phyloP scores from a whole-genome alignment of 164 flowering plant genomes.

The Aristolochia californica region DNA sequence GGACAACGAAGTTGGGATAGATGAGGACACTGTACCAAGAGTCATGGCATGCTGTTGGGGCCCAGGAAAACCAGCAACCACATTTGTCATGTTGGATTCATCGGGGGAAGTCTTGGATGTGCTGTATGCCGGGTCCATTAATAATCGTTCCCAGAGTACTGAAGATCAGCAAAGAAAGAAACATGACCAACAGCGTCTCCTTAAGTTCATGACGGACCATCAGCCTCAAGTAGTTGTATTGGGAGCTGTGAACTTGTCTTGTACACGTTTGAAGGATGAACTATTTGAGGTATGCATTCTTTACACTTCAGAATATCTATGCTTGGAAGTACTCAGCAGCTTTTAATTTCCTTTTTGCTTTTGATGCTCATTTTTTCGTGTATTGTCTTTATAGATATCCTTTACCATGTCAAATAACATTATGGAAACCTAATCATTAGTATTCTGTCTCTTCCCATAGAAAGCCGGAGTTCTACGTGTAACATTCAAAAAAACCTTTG shows the following conservation, averaged over 20 bases:
- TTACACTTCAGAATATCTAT: no score
- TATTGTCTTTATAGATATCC: no score
- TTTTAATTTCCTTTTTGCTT: no score
- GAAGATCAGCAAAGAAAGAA: constrained; percentile 82
- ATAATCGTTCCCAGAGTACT: constrained; percentile 57
- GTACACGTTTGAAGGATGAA: constrained; percentile 76
- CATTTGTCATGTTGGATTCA: constrained; percentile 94
- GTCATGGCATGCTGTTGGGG: constrained; percentile 99
- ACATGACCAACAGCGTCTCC: constrained; percentile 72
- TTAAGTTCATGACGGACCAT: constrained; percentile 85
- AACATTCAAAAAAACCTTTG: no score
- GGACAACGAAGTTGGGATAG: constrained; percentile 48
- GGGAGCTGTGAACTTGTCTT: constrained; percentile 79
- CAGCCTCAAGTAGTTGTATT: constrained; percentile 89
- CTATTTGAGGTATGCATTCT: constrained; percentile 65
- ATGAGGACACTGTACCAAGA: constrained; percentile 77
- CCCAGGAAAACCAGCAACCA: constrained; percentile 87
- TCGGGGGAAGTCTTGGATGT: constrained; percentile 86
- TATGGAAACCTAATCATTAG: no score
- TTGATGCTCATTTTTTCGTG: no score
- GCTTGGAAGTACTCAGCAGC: no score
- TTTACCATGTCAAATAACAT: no score
- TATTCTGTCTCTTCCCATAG: no score
- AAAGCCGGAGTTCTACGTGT: no score
- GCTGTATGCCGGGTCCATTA: constrained; percentile 67